Percentiles rank a stretch among this genome's conserved stretches.
These are phyloP conservation scores for Clavispora fructus DNA, from an alignment of 805 yeast species.

Conservation along the genomic window DNA sequence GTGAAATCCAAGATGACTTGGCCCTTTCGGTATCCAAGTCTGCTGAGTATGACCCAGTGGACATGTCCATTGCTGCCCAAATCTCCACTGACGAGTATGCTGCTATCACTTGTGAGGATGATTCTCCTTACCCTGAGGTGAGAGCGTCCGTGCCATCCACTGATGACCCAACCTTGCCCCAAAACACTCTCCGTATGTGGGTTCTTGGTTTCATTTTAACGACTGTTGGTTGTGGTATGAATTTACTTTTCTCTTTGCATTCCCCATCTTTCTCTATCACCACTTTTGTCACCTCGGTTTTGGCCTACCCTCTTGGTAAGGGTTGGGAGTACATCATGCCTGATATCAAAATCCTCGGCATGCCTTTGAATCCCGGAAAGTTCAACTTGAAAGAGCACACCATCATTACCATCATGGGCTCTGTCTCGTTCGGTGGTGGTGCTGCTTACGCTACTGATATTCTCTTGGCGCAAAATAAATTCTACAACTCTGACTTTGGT, in stretches of 20 bases:
- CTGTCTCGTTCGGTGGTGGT: slow-evolving; percentile 35
- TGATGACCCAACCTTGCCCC: slow-evolving; percentile 45
- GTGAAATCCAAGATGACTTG: slow-evolving; percentile 3
- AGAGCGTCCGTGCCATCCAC: slow-evolving; percentile 53
- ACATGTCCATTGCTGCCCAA: slow-evolving; percentile 10
- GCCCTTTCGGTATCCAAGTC: slow-evolving; percentile 12
- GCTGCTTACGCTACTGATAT: slow-evolving; percentile 58
- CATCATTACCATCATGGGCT: slow-evolving; percentile 49
- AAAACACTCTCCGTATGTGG: slow-evolving; percentile 56
- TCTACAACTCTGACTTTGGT: slow-evolving; percentile 41
- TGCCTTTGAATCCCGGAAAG: slow-evolving; percentile 52
- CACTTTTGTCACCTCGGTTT: slow-evolving; percentile 51
- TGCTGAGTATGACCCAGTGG: slow-evolving; percentile 14
- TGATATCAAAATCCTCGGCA: slow-evolving; percentile 29
- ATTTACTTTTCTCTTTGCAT: slow-evolving; percentile 54
- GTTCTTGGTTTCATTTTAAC: slow-evolving; percentile 44
- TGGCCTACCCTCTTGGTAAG: slow-evolving; percentile 57
- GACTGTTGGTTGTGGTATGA: slow-evolving; percentile 54
- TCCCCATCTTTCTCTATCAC: slow-evolving; percentile 49
- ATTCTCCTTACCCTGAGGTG: slow-evolving; percentile 58
- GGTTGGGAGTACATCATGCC: slow-evolving; percentile 38
- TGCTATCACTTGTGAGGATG: slow-evolving; percentile 14
- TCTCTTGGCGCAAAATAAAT: slow-evolving; percentile 45
- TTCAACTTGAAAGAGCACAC: slow-evolving; percentile 60
- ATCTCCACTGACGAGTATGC: slow-evolving; percentile 15